Evolutionary conservation across 176 grass and related monocot genomes (phyloP).

Genomic region (Thalia dealbata): DNA sequence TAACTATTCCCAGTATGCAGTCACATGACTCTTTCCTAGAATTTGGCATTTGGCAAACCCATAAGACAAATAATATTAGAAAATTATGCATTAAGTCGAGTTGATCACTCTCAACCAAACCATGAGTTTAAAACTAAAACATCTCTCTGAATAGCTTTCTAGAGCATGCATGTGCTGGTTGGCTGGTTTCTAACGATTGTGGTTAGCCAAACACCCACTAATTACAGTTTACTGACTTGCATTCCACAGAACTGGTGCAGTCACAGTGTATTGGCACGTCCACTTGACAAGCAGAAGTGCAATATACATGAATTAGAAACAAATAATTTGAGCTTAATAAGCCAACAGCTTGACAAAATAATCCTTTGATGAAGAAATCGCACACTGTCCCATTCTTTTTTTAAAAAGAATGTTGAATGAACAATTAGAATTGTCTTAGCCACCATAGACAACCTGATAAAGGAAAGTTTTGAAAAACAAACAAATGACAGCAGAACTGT

Average conservation of each 20-base stretch:
- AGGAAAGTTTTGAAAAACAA: background rate
- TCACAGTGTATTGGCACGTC: background rate
- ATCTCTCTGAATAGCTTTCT: no score
- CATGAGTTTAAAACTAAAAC: no score
- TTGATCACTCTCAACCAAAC: no score
- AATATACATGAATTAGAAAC: background rate
- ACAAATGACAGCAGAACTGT: background rate
- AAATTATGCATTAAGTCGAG: no score
- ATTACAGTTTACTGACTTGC: background rate
- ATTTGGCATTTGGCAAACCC: no score
- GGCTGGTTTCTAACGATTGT: background rate
- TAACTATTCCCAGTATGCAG: no score
- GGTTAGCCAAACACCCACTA: background rate
- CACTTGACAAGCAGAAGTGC: background rate
- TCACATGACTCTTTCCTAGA: no score
- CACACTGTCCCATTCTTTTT: background rate
- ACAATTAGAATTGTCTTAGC: background rate
- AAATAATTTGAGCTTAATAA: background rate
- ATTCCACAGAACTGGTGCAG: background rate
- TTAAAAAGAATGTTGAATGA: background rate
- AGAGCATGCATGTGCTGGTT: background rate
- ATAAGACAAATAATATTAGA: no score
- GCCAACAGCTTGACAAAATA: background rate
- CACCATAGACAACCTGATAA: background rate
- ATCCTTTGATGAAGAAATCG: background rate